Evolutionary conservation across 768 basidiomycete genomes (phyloP), one percentile per base, ranked within the genome.

Genomic region (Gyrodon lividus): DNA sequence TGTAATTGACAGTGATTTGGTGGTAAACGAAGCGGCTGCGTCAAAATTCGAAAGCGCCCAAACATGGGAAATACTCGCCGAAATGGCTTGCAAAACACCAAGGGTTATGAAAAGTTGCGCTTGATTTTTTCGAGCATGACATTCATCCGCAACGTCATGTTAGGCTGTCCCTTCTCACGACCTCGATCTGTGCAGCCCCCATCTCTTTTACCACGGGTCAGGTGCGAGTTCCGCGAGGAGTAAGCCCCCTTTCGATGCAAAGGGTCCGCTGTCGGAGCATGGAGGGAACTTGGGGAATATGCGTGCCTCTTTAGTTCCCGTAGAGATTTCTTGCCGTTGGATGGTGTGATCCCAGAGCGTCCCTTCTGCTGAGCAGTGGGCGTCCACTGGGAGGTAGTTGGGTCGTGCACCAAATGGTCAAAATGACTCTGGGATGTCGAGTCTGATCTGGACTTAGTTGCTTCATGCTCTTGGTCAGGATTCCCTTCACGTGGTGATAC

Each of bases 91-190:
- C 41, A n/a, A 20, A 26, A 47, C 20, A 8, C 26, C 10, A 33
- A 48, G 51, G 30, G 41, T 66, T 65, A 82, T 48, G 70, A 62
- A 34, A 70, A 65, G 60, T 85, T 78, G 43, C 78, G 79, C 67
- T 89, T 87, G 58, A 96, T 93, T 70, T 87, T 86, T 67, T 92
- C 89, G 51, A 96, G 77, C 77, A 96, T 77, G 24, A 81, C 84
- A 55, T 83, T 82, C 91, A 96, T 95, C 44, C 92, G 84, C 43
- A 88, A 70, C 61, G 86, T 88, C 92, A 96, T 94, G 63, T 81
- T 76, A n/a, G 83, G 83, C 59, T 84, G 82, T 4, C 80, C 72
- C 24, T 67, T 58, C 12, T 64, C 67, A 12, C 56, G 57, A n/a
- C 60, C 55, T 19, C 58, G 43, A 33, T 51, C 37, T 77, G n/a